Base-by-base conservation (phyloP, 2,329 filamentous ascomycete species). In the Coleophoma crateriformis region DNA sequence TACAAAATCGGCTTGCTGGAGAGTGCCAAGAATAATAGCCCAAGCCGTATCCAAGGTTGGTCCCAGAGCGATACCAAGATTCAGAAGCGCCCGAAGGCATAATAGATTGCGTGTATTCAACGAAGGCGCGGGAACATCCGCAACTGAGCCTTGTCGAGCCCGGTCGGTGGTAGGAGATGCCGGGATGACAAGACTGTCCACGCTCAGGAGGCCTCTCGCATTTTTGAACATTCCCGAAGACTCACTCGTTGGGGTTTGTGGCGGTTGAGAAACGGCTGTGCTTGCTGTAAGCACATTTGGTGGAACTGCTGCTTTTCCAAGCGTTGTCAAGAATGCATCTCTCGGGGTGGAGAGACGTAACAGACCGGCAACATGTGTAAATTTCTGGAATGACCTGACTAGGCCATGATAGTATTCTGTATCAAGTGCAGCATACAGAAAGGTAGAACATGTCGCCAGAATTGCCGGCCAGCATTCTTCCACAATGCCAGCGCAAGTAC, bases 381-480 rank as follows among this genome's bases (percentile, higher is more conserved):
- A 88, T 56, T 95, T 90, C 61, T 99, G 94, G 58, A 97, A 95
- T 0, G 92, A 88, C 57, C 94, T 82, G 20, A 99, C 92, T 1
- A 99, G 74, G 10, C 86, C 83, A 58, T 96, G 91, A 61, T 97
- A 99, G 59, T 94, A 96, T 47, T 96, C 90, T 1, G 89, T 87
- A 64, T 99, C 94, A 4, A 99, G 73, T 0, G 92, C 84, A 32
- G 94, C 89, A 63, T 95, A 95, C 15, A 99, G 72, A 63, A 97
- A 99, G 0, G 92, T 96, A 0, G 94, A 99, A 60, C 90, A 96
- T 2, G 90, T 94, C 1, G 94, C 92, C 45, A 99, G 79, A 37
- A 97, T 85, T 12, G 94, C 94, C 43, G 94, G 94, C 94, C 94
- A 99, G 66, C 92, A 97, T 57, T 88, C 80, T 4, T 95, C 89